Conservation (phyloP, 2,329 filamentous ascomycete species). For the Fusarium verticillioides region DNA sequence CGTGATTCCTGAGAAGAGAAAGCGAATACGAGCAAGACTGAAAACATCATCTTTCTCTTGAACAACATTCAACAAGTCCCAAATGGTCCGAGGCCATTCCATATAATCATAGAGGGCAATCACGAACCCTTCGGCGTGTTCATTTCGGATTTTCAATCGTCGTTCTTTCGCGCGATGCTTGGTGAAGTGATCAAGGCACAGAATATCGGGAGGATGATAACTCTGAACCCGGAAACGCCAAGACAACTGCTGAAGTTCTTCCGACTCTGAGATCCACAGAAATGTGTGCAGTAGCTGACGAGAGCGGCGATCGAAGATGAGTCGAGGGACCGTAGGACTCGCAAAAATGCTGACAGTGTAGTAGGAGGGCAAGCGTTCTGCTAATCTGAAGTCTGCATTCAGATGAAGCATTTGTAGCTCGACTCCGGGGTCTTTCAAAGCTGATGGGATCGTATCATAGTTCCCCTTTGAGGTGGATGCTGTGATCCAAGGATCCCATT, state of each 20-base stretch:
- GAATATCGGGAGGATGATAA: background rate
- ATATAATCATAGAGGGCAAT: background rate
- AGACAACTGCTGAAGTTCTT: background rate
- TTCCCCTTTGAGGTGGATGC: background rate
- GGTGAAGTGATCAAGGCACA: background rate
- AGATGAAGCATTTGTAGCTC: background rate
- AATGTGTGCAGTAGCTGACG: background rate
- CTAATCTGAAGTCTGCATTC: background rate
- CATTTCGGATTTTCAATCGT: background rate
- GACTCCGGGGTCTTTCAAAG: too few relatives aligned
- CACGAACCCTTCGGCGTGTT: background rate
- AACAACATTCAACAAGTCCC: background rate
- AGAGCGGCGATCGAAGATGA: background rate
- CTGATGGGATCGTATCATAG: background rate
- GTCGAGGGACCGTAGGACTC: background rate
- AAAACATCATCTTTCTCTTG: background rate
- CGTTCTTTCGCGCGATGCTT: background rate
- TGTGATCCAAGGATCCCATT: background rate
- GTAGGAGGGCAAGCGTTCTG: background rate
- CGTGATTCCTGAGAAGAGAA: background rate
- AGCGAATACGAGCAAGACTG: background rate
- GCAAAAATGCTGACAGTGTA: background rate
- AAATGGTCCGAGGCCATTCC: background rate
- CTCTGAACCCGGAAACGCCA: background rate
- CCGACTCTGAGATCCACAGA: background rate